phyloP scores from a whole-genome alignment of 768 basidiomycete genomes.

The Coprinopsis strossmayeri region DNA sequence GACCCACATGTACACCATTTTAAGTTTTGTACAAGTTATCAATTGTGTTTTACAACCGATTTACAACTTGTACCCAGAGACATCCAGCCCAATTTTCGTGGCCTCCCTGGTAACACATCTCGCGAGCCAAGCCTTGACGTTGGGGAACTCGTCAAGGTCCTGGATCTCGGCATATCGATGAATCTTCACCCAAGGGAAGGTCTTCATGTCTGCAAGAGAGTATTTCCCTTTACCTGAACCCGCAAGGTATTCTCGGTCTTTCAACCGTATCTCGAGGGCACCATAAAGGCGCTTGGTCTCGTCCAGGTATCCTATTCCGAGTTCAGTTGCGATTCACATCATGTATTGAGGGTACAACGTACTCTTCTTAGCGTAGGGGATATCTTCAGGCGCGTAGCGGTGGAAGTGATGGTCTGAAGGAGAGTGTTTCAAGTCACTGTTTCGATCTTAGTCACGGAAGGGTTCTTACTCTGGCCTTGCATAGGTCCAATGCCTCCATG shows the following conservation, averaged over 20 bases:
- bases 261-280: conserved; percentile 75
- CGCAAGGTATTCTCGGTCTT: conserved; percentile 72
- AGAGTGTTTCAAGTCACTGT: not conserved
- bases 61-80: not conserved
- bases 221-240: conserved; percentile 67
- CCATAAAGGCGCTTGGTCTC: conserved; percentile 80
- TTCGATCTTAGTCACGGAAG: not conserved
- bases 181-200: conserved; percentile 53
- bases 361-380: conserved; percentile 67
- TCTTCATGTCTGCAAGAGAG: conserved; percentile 70
- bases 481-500: conserved; percentile 84
- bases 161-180: conserved; percentile 40
- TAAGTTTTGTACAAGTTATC: too few relatives aligned
- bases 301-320: conserved; percentile 54
- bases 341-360: conserved; percentile 12
- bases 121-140: conserved; percentile 38
- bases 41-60: too few relatives aligned
- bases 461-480: conserved; percentile 55
- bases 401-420: conserved; percentile 55
- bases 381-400: conserved; percentile 54
- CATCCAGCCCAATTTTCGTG: conserved; percentile 5
- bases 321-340: not conserved
- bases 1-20: too few relatives aligned
- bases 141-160: conserved; percentile 56
- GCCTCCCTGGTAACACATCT: conserved; percentile 8